A percentile compares a stretch with the other conserved stretches of the same genome.
Evolutionary conservation across 164 flowering plant species (phyloP).

Genomic region (Piper betle): DNA sequence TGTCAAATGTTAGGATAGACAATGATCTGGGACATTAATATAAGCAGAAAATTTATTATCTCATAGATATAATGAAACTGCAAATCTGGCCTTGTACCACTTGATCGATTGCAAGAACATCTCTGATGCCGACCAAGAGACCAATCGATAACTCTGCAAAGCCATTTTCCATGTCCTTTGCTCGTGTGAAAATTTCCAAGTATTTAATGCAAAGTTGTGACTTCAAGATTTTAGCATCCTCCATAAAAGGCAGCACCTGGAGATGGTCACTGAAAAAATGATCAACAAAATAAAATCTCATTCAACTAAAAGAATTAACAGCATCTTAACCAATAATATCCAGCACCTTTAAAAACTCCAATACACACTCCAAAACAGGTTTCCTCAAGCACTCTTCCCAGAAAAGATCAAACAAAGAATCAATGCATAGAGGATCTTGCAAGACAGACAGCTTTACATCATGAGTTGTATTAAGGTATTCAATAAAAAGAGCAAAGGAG

Average conservation of each 20-base stretch:
- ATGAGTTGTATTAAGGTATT: slow-evolving; percentile 42
- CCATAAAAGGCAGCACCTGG: slow-evolving; percentile 49
- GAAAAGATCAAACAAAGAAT: slow-evolving; percentile 76
- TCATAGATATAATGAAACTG: not conserved
- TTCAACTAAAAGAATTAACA: not conserved
- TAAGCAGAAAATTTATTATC: not conserved
- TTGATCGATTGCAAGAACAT: slow-evolving; percentile 52
- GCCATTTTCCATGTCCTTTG: slow-evolving; percentile 56
- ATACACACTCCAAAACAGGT: slow-evolving; percentile 41
- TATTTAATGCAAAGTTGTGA: slow-evolving; percentile 72
- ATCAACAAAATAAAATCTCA: not conserved
- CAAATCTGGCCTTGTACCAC: slow-evolving; percentile 26
- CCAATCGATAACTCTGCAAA: slow-evolving; percentile 62
- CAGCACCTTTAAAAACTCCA: slow-evolving; percentile 79
- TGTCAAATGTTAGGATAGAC: not conserved
- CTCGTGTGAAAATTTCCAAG: slow-evolving; percentile 73
- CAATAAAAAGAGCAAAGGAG: slow-evolving; percentile 47
- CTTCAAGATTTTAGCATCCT: slow-evolving; percentile 59
- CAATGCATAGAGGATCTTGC: slow-evolving; percentile 51
- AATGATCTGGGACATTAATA: slow-evolving; percentile 6
- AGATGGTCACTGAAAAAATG: slow-evolving; percentile 5
- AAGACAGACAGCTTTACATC: slow-evolving; percentile 53
- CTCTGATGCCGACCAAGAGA: slow-evolving; percentile 75
- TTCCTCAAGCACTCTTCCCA: slow-evolving; percentile 70
- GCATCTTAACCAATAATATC: not conserved